These are phyloP conservation scores for Geum urbanum DNA, from an alignment of 306 rosid species.

Conservation along the genomic window DNA sequence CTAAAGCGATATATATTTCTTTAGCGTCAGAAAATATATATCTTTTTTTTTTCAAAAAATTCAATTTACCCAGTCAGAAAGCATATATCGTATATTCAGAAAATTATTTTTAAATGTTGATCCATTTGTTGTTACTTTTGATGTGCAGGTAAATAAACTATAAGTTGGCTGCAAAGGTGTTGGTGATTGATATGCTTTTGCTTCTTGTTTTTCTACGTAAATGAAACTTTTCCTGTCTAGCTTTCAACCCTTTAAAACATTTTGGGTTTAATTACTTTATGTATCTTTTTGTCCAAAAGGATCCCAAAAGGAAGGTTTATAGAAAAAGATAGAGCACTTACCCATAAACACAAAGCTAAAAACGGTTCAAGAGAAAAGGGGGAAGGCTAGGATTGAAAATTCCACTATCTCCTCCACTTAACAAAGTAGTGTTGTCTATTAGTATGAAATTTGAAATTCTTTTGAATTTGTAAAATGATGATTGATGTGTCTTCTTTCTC, in stretches of 20 bases:
- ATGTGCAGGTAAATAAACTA: constrained; percentile 68
- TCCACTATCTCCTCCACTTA: constrained; percentile 35
- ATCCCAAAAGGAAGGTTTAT: constrained; percentile 26
- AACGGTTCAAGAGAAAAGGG: constrained; percentile 19
- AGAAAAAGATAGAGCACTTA: constrained; percentile 32
- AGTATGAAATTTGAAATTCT: constrained; percentile 19
- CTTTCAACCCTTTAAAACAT: constrained; percentile 7
- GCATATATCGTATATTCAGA: constrained; percentile 11
- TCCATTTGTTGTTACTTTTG: constrained; percentile 12
- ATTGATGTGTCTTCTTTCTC: too few relatives aligned
- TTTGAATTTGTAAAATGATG: constrained; percentile 19
- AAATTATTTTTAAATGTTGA: background rate
- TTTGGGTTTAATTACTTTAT: constrained; percentile 16
- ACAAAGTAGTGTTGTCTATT: constrained; percentile 30
- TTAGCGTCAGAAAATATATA: background rate
- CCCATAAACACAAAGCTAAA: constrained; percentile 27
- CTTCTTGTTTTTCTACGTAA: constrained; percentile 14
- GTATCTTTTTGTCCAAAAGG: constrained; percentile 25
- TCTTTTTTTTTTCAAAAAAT: too few relatives aligned
- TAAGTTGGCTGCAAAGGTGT: constrained; percentile 15
- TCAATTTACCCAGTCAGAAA: background rate
- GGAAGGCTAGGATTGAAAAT: constrained; percentile 20
- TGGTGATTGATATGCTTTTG: constrained; percentile 39
- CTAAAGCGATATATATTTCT: too few relatives aligned
- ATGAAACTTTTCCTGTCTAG: constrained; percentile 19